Evolutionary conservation across 2,329 filamentous ascomycete genomes (phyloP).

Genomic region (Diaporthe ilicicola): DNA sequence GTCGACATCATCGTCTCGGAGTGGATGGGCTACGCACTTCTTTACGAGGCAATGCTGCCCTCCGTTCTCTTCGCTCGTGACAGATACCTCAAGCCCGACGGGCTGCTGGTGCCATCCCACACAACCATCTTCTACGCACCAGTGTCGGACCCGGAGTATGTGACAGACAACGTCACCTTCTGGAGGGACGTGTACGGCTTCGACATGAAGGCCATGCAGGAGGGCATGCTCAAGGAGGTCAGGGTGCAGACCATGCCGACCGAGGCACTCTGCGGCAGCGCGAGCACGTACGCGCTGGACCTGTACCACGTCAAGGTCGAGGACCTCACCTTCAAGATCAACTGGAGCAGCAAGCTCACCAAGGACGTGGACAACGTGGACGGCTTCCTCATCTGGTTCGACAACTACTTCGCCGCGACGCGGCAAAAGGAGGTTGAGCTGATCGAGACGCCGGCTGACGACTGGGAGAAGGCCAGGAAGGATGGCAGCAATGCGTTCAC

Average conservation of each 20-base stretch:
- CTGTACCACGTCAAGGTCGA: slow-evolving; percentile 75
- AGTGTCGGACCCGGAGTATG: slow-evolving; percentile 78
- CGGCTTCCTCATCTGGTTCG: slow-evolving; percentile 92
- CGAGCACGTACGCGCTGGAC: slow-evolving; percentile 77
- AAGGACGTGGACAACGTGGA: slow-evolving; percentile 76
- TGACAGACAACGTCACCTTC: slow-evolving; percentile 80
- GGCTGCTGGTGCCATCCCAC: slow-evolving; percentile 87
- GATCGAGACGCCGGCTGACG: slow-evolving; percentile 64
- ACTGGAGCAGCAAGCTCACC: slow-evolving; percentile 70
- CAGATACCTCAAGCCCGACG: slow-evolving; percentile 80
- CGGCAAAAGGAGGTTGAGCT: slow-evolving; percentile 57
- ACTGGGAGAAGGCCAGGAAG: slow-evolving; percentile 66
- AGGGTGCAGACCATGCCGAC: slow-evolving; percentile 76
- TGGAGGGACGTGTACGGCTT: slow-evolving; percentile 96
- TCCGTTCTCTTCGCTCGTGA: slow-evolving; percentile 90
- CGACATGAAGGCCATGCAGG: slow-evolving; percentile 90
- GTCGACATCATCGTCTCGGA: slow-evolving; percentile 97
- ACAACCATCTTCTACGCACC: slow-evolving; percentile 85
- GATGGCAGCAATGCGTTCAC: slow-evolving; percentile 82
- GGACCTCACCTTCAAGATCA: slow-evolving; percentile 78
- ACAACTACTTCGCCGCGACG: slow-evolving; percentile 84
- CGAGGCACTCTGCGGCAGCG: slow-evolving; percentile 65
- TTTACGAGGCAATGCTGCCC: slow-evolving; percentile 96
- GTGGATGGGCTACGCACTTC: slow-evolving; percentile 96
- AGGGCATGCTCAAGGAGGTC: slow-evolving; percentile 82